Conservation (phyloP, 768 basidiomycete genomes). For the Coprinopsis sp. region DNA sequence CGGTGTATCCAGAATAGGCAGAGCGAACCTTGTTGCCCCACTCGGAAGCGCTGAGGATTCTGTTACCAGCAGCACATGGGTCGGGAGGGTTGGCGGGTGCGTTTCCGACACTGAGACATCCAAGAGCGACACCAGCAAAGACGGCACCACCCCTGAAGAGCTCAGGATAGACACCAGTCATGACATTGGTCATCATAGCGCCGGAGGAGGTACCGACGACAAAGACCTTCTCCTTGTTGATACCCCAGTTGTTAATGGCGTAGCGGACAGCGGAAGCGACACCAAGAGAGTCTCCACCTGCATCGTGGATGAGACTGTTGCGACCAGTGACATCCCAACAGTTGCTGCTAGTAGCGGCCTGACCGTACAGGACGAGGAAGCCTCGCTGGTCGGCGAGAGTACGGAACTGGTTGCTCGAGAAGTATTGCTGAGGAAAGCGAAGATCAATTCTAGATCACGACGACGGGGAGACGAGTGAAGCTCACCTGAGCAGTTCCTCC, state of each 20-base stretch:
- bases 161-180: constrained; percentile 50
- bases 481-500: constrained; percentile 13
- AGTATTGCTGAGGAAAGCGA: constrained; percentile 43
- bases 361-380: constrained; percentile 49
- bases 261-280: constrained; percentile 44
- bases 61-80: constrained; percentile 40
- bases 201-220: constrained; percentile 50
- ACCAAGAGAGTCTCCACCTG: constrained; percentile 49
- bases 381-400: constrained; percentile 46
- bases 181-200: constrained; percentile 59
- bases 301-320: constrained; percentile 51
- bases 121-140: constrained; percentile 51
- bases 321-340: constrained; percentile 51
- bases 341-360: constrained; percentile 35
- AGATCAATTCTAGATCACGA: constrained; percentile 6
- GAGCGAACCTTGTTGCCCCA: constrained; percentile 45
- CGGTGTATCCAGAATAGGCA: constrained; percentile 51
- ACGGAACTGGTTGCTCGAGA: constrained; percentile 41
- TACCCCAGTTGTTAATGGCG: constrained; percentile 42
- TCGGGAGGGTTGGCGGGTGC: constrained; percentile 38
- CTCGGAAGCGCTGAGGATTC: constrained; percentile 40
- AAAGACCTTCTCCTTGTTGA: constrained; percentile 44
- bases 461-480: background rate
- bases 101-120: constrained; percentile 44
- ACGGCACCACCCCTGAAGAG: constrained; percentile 45